These are phyloP conservation scores for Rhizophlyctis rosea DNA, from an alignment of 192 early-diverging fungal species.

Conservation along the genomic window DNA sequence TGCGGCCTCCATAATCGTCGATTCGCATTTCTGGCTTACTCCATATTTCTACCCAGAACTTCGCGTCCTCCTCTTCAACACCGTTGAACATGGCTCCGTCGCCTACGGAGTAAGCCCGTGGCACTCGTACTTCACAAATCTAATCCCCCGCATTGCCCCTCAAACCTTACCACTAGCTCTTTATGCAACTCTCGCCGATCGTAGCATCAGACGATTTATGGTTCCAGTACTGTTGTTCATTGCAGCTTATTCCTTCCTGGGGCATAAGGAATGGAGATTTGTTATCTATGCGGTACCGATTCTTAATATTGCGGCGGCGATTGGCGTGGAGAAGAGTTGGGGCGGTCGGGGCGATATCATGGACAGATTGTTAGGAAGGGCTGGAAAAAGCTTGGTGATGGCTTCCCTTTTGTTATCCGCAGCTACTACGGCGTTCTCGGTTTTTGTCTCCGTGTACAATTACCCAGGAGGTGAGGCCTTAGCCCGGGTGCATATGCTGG, in stretches of 20 bases:
- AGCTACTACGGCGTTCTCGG: slow-evolving; percentile 7
- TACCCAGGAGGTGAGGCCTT: slow-evolving; percentile 90
- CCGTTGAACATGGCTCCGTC: slow-evolving; percentile 49
- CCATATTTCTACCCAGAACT: slow-evolving; percentile 70
- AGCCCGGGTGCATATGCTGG: slow-evolving; percentile 49
- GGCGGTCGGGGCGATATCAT: no score
- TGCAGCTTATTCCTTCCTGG: slow-evolving; percentile 65
- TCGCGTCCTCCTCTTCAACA: slow-evolving; percentile 74
- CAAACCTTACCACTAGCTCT: slow-evolving; percentile 62
- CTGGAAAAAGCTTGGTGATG: slow-evolving; percentile 7
- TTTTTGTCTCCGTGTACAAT: slow-evolving; percentile 65
- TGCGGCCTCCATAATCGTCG: slow-evolving; percentile 60
- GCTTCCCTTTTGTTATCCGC: slow-evolving; percentile 5
- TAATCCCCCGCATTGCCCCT: slow-evolving; percentile 75
- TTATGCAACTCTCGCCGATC: slow-evolving; percentile 29
- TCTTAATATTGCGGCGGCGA: slow-evolving; percentile 68
- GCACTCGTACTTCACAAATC: slow-evolving; percentile 65
- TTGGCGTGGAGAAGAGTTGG: slow-evolving; percentile 21
- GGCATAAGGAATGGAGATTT: slow-evolving; percentile 97
- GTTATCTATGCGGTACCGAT: slow-evolving; percentile 82
- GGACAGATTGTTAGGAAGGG: slow-evolving; percentile 17
- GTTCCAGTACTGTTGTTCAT: slow-evolving; percentile 59
- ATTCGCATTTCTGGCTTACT: slow-evolving; percentile 76
- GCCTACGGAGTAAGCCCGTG: slow-evolving; percentile 74
- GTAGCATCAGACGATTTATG: slow-evolving; percentile 48